Percentiles rank a stretch among this genome's conserved stretches.
These are phyloP conservation scores for Eruca vesicaria DNA, from an alignment of 441 rosid species.

Conservation along the genomic window DNA sequence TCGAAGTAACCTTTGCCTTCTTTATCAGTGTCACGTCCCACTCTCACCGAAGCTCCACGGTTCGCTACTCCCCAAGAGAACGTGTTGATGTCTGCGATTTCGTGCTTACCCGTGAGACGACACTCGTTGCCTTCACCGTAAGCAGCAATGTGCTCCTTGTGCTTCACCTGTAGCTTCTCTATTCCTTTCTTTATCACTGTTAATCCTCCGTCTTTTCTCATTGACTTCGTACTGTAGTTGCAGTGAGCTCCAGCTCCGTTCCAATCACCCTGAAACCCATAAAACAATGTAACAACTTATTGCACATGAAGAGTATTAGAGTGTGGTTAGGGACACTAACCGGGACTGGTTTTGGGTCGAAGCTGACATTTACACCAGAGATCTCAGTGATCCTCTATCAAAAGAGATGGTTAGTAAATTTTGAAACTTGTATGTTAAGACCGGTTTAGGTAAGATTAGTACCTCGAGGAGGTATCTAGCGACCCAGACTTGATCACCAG, in stretches of 20 bases:
- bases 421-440: too few species aligned
- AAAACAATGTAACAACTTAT: neutral
- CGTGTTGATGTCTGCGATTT: neutral
- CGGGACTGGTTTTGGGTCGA: slow-evolving; percentile 37
- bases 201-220: slow-evolving; percentile 65
- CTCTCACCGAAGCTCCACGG: slow-evolving; percentile 26
- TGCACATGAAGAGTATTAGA: neutral
- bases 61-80: neutral
- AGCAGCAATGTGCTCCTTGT: slow-evolving; percentile 53
- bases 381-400: slow-evolving; percentile 76
- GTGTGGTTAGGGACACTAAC: slow-evolving; percentile 21
- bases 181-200: slow-evolving; percentile 67
- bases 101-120: slow-evolving; percentile 38
- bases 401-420: neutral
- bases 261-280: slow-evolving; percentile 14
- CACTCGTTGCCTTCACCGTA: slow-evolving; percentile 67
- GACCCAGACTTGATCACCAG: too few species aligned
- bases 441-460: too few species aligned
- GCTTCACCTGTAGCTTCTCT: slow-evolving; percentile 54
- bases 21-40: slow-evolving; percentile 57
- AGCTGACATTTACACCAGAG: too few species aligned
- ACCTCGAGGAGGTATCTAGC: slow-evolving; percentile 81
- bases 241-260: neutral
- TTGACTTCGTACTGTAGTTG: slow-evolving; percentile 70
- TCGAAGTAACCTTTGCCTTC: slow-evolving; percentile 59